Evolutionary conservation across 441 rosid genomes (phyloP).

Genomic region (Euphorbia schlechtendalii): DNA sequence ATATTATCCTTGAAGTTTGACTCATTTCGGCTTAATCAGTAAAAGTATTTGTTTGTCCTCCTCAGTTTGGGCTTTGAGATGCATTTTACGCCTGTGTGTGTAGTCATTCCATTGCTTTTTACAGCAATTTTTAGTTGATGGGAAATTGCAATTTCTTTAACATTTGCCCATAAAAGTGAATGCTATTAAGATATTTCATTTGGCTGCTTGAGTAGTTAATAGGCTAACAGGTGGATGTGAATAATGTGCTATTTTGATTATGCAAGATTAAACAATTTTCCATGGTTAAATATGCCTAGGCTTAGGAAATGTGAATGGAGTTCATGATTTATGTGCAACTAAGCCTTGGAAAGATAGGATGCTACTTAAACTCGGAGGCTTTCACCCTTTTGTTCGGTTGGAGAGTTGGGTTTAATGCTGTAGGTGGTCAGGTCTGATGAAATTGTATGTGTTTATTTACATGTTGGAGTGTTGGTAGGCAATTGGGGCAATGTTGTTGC

Average conservation of each 20-base stretch:
- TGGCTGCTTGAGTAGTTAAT: not conserved
- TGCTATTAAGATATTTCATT: not conserved
- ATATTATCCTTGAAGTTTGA: not conserved
- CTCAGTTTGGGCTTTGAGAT: not conserved
- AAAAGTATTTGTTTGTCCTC: not conserved
- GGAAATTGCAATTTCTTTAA: not conserved
- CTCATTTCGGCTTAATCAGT: not conserved
- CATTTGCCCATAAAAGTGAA: not conserved
- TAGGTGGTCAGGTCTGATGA: not conserved
- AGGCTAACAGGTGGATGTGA: not conserved
- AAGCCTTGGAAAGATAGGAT: not conserved
- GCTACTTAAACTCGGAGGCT: not conserved
- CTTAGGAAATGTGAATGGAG: slow-evolving; percentile 2
- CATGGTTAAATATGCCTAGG: not conserved
- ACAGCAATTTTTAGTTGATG: not conserved
- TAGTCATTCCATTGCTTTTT: too few relatives aligned
- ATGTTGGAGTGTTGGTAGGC: too few relatives aligned
- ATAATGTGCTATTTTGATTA: not conserved
- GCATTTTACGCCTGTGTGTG: not conserved
- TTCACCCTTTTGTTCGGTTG: not conserved
- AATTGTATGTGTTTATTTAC: not conserved
- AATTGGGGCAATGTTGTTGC: too few relatives aligned
- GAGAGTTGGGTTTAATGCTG: not conserved
- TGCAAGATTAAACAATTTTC: not conserved
- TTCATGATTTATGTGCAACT: not conserved